Conservation (phyloP, 768 basidiomycete species). For the Astraeus odoratus region DNA sequence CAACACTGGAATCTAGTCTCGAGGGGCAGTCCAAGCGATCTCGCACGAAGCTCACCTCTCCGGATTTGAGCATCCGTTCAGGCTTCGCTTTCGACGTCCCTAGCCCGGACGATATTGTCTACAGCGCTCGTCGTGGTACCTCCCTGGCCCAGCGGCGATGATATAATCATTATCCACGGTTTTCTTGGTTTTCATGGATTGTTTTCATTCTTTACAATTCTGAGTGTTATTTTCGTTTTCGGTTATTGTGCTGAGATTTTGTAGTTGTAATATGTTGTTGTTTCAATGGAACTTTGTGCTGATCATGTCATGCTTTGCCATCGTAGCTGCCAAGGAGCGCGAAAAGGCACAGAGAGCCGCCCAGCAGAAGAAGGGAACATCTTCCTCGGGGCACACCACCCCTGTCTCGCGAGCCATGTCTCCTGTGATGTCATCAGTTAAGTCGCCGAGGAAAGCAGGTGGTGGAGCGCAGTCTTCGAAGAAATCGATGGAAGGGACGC, state of each 20-base stretch:
- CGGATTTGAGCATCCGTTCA: slow-evolving; percentile 28
- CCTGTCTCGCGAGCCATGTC: slow-evolving; percentile 43
- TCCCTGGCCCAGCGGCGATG: slow-evolving; percentile 39
- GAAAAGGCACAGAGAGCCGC: slow-evolving; percentile 61
- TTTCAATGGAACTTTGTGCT: slow-evolving; percentile 33
- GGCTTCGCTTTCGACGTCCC: slow-evolving; percentile 72
- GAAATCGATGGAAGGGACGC: slow-evolving; percentile 38
- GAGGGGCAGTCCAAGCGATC: slow-evolving; percentile 8
- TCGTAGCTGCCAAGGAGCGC: slow-evolving; percentile 69
- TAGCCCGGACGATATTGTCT: slow-evolving; percentile 88
- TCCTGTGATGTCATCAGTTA: slow-evolving; percentile 25
- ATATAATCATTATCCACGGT: slow-evolving; percentile 2
- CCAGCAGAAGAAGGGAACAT: slow-evolving; percentile 37
- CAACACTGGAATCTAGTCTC: slow-evolving; percentile 16
- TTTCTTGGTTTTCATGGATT: background rate
- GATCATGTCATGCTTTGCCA: slow-evolving; percentile 30
- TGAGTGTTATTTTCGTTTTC: slow-evolving; percentile 9
- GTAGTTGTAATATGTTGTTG: slow-evolving; percentile 28
- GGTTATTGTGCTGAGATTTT: slow-evolving; percentile 12
- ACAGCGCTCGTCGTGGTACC: slow-evolving; percentile 74
- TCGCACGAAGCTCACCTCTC: slow-evolving; percentile 19
- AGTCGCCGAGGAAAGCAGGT: slow-evolving; percentile 34
- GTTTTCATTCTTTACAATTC: background rate
- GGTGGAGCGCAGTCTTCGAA: slow-evolving; percentile 23
- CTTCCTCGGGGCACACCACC: slow-evolving; percentile 31